Base-by-base conservation (phyloP, 257 asterid species). In the Verbena officinalis region DNA sequence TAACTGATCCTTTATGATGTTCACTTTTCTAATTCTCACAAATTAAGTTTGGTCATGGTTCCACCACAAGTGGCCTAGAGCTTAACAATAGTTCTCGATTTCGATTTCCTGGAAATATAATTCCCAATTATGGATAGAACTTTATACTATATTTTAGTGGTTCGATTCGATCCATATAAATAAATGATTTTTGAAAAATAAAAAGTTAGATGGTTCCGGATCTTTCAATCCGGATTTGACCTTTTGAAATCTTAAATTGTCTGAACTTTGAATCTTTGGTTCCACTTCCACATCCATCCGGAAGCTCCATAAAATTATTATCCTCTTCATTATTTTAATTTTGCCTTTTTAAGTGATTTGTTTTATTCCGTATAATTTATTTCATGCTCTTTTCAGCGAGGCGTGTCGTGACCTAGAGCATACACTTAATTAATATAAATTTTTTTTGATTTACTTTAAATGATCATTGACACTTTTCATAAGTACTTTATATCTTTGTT, bases 281-380 rank as follows among this genome's bases (percentile, higher is more conserved):
- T 73, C 80, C 55, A 63, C 80, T 73, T 73, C 80, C 55, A 63
- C 80, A 63, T 30, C 68, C 68, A 62, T 77, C 78, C 36, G 30
- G 75, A 77, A 70, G 19, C 59, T 44, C 67, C 34, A 38, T 15
- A 61, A 56, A n/a, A 65, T 14, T 27, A 72, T 24, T 58, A 52
- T 43, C 4, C 15, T 14, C 14, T 4, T 43, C 14, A 33, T 15
- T 38, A 33, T 7, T 36, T 27, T 53, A 68, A 34, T 53, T 8
- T 13, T 9, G n/a, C 8, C 15, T 61, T n/a, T 43, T 61, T 24
- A 43, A 23, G 44, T 45, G 0, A 31, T 33, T 1, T 33, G 38
- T 68, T 45, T 57, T 34, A 31, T 53, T 53, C n/a, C 21, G 53
- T 24, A 27, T 9, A 54, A 23, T 44, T 55, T 30, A 12, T 60